These are phyloP conservation scores for Aureobasidium mangrovei DNA, from an alignment of 2,329 filamentous ascomycete genomes.

Conservation along the genomic window DNA sequence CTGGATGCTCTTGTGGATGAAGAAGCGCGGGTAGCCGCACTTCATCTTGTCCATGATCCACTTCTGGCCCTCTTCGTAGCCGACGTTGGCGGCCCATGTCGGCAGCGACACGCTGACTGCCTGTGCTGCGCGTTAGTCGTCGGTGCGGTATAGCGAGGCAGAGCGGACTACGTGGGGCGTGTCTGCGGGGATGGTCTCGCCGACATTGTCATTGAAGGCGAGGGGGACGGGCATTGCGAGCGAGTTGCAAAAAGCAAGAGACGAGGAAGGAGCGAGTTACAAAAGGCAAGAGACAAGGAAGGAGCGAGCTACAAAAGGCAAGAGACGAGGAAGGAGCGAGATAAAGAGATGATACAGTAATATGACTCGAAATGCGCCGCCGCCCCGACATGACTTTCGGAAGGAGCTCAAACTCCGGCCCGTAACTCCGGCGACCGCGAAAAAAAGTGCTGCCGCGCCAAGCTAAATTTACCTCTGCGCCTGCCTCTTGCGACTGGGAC, in stretches of 20 bases:
- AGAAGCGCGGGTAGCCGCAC: slow-evolving; percentile 91
- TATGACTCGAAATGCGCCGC: no score
- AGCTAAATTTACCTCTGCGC: no score
- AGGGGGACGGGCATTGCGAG: slow-evolving; percentile 16
- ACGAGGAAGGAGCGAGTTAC: slow-evolving; percentile 14
- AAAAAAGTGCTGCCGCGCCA: no score
- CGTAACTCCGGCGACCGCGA: no score
- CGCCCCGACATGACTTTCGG: no score
- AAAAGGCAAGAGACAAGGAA: neutral
- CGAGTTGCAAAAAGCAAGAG: slow-evolving; percentile 18
- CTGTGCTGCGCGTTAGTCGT: slow-evolving; percentile 38
- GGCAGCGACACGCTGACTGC: slow-evolving; percentile 93
- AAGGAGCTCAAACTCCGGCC: no score
- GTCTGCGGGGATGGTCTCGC: slow-evolving; percentile 67
- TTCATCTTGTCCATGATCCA: slow-evolving; percentile 81
- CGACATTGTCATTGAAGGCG: slow-evolving; percentile 34
- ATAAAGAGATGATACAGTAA: no score
- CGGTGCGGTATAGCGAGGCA: neutral
- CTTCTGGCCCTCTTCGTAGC: slow-evolving; percentile 83
- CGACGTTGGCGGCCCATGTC: slow-evolving; percentile 84
- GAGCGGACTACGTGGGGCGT: slow-evolving; percentile 59
- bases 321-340: no score
- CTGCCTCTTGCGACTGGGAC: neutral
- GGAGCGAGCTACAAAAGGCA: no score
- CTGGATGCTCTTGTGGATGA: slow-evolving; percentile 76